Evolutionary conservation across 2,329 filamentous ascomycete species (phyloP), one percentile per base, ranked within the genome.

Genomic region (Aspergillus piperis): DNA sequence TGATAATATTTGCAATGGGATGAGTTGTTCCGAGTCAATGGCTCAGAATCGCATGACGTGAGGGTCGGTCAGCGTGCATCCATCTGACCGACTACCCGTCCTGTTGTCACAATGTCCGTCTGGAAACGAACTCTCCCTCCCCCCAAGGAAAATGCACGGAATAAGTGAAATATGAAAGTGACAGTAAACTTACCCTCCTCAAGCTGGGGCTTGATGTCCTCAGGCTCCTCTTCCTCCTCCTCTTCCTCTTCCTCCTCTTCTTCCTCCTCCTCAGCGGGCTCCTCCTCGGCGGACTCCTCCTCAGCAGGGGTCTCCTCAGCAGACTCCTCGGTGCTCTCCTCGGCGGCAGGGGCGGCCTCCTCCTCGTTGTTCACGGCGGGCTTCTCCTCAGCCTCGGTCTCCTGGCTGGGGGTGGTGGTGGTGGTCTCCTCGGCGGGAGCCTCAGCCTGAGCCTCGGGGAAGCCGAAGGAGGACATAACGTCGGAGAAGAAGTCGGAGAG

Each of bases 181-280:
- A 8, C 49, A 55, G 32, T 36, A 36, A 36, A 88, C 91, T 84
- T 80, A 98, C 95, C 92, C 86, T 96, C 92, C 81, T 96, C 90
- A 64, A 98, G 81, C 78, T 86, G 86, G 64, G 93, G 91, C 86
- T 96, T 96, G 70, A 89, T 88, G 77, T 98, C 94, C 70, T 89
- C 88, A 64, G 86, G 82, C 82, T 95, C 91, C 66, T 92, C 90
- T 63, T 92, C 88, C 63, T 93, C 90, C 64, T 94, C 91, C 55
- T 95, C 91, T 62, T 93, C 90, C 19, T 90, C 88, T 36, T 89
- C 88, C 47, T 90, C 89, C 25, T 88, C 89, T 47, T 88, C 87
- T 23, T 85, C 87, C 32, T 85, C 86, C 38, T 84, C 86, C 25
- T 83, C 86, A 17, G 84, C 83, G 8, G 79, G 83, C 42, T 54